A percentile compares a stretch with the other conserved stretches of the same genome.
phyloP scores from a whole-genome alignment of 2,329 filamentous ascomycete genomes.

The Microcyclospora tardicrescens region DNA sequence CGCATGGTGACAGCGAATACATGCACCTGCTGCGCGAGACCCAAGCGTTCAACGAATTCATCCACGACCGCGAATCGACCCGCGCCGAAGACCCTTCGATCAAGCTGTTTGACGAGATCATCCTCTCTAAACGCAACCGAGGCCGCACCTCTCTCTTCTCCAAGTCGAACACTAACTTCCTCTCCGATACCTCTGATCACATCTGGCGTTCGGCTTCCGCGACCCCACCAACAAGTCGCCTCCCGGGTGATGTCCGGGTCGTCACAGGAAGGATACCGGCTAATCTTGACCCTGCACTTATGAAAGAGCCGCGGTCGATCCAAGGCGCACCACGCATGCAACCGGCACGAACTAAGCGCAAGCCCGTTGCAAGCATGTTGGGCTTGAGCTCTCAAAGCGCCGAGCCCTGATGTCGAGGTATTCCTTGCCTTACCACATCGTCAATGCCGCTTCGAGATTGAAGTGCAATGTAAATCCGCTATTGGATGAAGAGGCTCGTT shows the following conservation, averaged over 20 bases:
- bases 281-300: conserved; percentile 70
- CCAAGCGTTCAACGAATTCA: conserved; percentile 55
- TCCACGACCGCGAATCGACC: conserved; percentile 60
- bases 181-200: conserved; percentile 63
- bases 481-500: too few species aligned
- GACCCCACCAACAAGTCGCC: conserved; percentile 41
- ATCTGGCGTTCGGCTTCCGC: conserved; percentile 59
- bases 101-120: conserved; percentile 72
- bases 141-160: conserved; percentile 54
- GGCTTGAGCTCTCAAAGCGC: conserved; percentile 15
- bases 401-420: conserved; percentile 6
- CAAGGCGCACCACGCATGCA: conserved; percentile 65
- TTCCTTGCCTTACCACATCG: too few species aligned
- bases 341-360: conserved; percentile 33
- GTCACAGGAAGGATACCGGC: conserved; percentile 54
- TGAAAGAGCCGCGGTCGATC: conserved; percentile 84
- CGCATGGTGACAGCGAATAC: conserved; percentile 51
- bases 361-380: conserved; percentile 34
- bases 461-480: too few species aligned
- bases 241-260: conserved; percentile 47
- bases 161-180: conserved; percentile 48
- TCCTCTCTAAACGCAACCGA: conserved; percentile 61
- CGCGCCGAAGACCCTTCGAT: conserved; percentile 50
- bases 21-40: conserved; percentile 51
- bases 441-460: too few species aligned